Base-by-base conservation (phyloP, 1,284 basidiomycete genomes). In the Tilletia setariae region DNA sequence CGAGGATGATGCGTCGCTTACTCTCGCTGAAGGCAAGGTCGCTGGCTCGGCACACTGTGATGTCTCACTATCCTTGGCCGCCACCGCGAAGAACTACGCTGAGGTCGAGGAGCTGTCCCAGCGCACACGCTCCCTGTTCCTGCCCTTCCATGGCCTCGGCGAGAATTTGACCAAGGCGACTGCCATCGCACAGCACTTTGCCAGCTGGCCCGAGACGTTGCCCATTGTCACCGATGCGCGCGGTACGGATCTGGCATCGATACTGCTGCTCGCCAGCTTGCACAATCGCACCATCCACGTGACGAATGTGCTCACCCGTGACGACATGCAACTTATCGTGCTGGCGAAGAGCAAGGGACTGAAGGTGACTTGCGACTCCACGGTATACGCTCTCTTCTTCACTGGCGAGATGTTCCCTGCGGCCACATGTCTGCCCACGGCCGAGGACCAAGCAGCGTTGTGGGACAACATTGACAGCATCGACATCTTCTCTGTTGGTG, bases 321-420 rank as follows among this genome's bases (percentile, higher is more conserved):
- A 94, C 71, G 96, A 98, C 82, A 86, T 99, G 67, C 86, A 91
- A 47, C 85, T 99, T 69, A 98, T 99, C 81, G 90, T 91, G 6
- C 86, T 99, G 64, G 93, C 92, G 86, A 99, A 98, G 85, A 90
- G 90, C 67, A 96, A 95, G 86, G 87, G 91, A 32, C 87, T 98
- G 76, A 90, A 92, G 79, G 95, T 98, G 69, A 98, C 94, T 1
- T 98, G 95, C 83, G 96, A 99, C 78, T 93, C 97, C 43, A 89
- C 94, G 9, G 87, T 98, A 64, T 98, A 93, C 84, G 88, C 92
- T 11, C 86, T 99, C 70, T 98, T 97, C 88, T 94, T 94, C 85
- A 89, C 88, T 28, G 87, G 86, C 67, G 90, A 91, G 72, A 87
- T 91, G 74, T 81, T 74, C 72, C 79, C 79, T 1, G 71, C 74